These are phyloP conservation scores for Dorcoceras hygrometricum DNA, from an alignment of 257 asterid species.

Conservation along the genomic window DNA sequence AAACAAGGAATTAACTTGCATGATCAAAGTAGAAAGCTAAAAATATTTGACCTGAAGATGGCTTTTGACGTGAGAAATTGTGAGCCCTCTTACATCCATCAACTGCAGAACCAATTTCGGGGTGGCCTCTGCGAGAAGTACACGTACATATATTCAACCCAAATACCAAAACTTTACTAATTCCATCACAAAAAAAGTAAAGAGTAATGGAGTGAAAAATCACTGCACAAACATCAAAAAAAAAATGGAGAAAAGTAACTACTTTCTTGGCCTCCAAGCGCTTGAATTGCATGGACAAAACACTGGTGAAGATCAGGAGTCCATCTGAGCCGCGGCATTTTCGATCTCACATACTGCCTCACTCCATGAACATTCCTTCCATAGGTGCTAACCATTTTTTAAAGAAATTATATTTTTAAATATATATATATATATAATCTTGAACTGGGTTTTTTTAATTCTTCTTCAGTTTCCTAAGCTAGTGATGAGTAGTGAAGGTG, in stretches of 20 bases:
- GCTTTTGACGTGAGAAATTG: conserved; percentile 92
- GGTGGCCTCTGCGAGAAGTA: conserved; percentile 56
- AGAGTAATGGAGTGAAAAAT: neutral
- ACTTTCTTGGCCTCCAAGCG: conserved; percentile 79
- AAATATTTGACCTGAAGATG: conserved; percentile 61
- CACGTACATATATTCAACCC: neutral
- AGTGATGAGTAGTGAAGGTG: neutral
- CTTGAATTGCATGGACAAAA: conserved; percentile 63
- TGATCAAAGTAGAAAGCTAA: neutral
- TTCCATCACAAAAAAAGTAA: too few relatives aligned
- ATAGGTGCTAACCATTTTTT: conserved; percentile 46
- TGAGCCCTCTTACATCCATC: conserved; percentile 89
- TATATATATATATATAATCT: neutral
- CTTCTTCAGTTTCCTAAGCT: neutral
- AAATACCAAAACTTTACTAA: neutral
- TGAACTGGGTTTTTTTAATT: neutral
- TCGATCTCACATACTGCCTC: conserved; percentile 71
- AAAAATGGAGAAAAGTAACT: neutral
- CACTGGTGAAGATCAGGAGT: conserved; percentile 87
- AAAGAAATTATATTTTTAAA: too few relatives aligned
- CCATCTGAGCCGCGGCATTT: conserved; percentile 78
- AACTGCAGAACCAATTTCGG: conserved; percentile 75
- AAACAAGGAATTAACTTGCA: neutral
- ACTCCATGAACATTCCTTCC: conserved; percentile 59
- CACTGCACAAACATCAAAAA: neutral